phyloP scores from a whole-genome alignment of 176 grass and related monocot genomes.

The Thinopyrum elongatum region DNA sequence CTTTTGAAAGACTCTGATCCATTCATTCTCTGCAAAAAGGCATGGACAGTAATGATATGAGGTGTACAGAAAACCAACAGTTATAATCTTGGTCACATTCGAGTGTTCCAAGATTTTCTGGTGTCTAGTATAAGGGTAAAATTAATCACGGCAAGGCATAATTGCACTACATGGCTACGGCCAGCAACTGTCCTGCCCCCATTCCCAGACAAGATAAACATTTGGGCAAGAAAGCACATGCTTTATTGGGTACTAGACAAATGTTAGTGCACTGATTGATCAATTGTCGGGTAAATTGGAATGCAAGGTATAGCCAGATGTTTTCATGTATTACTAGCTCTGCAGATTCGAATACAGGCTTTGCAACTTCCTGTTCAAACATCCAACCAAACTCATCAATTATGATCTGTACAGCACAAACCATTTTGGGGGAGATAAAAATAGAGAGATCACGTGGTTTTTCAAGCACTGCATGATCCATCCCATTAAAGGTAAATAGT shows the following conservation, averaged over 20 bases:
- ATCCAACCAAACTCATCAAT: background rate
- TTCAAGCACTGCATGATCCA: slow-evolving; percentile 6
- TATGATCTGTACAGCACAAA: background rate
- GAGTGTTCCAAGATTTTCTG: background rate
- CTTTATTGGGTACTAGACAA: background rate
- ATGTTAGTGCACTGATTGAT: background rate
- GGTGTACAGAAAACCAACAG: slow-evolving; percentile 3
- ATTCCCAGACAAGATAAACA: background rate
- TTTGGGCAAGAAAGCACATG: slow-evolving; percentile 13
- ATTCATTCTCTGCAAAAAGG: slow-evolving; percentile 37
- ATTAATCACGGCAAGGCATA: background rate
- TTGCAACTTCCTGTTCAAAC: background rate
- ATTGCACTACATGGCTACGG: background rate
- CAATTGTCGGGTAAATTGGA: background rate
- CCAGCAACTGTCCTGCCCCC: background rate
- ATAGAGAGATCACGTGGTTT: background rate
- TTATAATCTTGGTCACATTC: background rate
- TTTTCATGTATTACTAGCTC: slow-evolving; percentile 7
- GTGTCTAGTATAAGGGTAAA: slow-evolving; percentile 6
- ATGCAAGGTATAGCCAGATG: background rate
- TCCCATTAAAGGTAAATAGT: background rate
- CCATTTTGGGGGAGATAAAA: background rate
- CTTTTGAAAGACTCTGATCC: slow-evolving; percentile 49
- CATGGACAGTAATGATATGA: background rate
- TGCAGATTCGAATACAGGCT: background rate